Percentiles rank a stretch among this genome's conserved stretches.
phyloP scores from a whole-genome alignment of 2,329 filamentous ascomycete genomes.

The Colletotrichum endophyticum region DNA sequence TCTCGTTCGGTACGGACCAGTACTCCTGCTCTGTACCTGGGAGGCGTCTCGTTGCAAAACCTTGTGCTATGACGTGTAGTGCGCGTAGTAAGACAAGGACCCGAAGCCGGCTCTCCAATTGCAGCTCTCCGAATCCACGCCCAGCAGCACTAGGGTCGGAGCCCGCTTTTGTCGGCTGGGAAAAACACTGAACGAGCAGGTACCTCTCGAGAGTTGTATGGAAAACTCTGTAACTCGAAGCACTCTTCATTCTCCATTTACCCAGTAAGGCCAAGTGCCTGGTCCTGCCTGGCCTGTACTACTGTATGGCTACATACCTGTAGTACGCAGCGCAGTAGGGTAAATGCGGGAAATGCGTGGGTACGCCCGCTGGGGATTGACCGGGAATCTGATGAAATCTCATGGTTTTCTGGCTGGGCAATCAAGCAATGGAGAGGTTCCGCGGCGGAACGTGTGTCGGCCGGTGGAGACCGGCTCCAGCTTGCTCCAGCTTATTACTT shows the following conservation, averaged over 20 bases:
- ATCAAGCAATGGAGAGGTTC: slow-evolving; percentile 12
- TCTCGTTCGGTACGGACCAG: not conserved
- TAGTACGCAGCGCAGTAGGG: not conserved
- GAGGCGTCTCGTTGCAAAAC: not conserved
- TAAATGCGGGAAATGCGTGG: slow-evolving; percentile 6
- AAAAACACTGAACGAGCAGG: not conserved
- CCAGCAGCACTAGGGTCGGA: slow-evolving; percentile 11
- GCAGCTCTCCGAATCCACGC: slow-evolving; percentile 3
- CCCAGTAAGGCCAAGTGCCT: not conserved
- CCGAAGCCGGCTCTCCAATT: slow-evolving; percentile 14
- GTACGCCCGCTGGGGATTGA: not conserved
- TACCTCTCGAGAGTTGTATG: not conserved
- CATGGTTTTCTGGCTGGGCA: not conserved
- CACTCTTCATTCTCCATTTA: not conserved
- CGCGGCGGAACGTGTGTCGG: slow-evolving; percentile 15
- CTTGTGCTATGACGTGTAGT: slow-evolving; percentile 12
- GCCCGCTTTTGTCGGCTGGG: slow-evolving; percentile 14
- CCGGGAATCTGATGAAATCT: not conserved
- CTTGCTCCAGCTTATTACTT: slow-evolving; percentile 5
- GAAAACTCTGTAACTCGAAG: not conserved
- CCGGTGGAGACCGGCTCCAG: slow-evolving; percentile 7
- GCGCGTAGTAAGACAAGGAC: slow-evolving; percentile 19
- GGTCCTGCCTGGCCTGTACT: not conserved
- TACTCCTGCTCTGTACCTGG: not conserved
- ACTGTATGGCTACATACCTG: no score